Evolutionary conservation across 2,329 filamentous ascomycete species (phyloP).

Genomic region (Fusarium nematophilum): DNA sequence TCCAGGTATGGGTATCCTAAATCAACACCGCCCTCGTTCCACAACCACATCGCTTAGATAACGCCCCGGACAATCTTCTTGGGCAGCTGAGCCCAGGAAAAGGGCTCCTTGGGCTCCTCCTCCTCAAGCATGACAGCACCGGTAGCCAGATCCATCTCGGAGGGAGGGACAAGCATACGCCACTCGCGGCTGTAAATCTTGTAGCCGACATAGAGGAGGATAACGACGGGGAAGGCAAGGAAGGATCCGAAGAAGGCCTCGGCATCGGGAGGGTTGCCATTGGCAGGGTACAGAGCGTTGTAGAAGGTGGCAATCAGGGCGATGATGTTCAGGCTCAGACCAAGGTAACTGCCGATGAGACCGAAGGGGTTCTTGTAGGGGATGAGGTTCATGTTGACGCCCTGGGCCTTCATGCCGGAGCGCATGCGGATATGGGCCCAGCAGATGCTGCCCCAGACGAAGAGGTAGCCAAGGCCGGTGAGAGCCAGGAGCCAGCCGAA

Average conservation of each 20-base stretch:
- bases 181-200: conserved; percentile 78
- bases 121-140: conserved; percentile 81
- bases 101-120: conserved; percentile 81
- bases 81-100: conserved; percentile 67
- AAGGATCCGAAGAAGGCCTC: conserved; percentile 79
- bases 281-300: conserved; percentile 57
- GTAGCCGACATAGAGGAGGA: conserved; percentile 76
- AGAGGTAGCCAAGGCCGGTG: conserved; percentile 79
- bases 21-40: conserved; percentile 25
- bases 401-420: conserved; percentile 75
- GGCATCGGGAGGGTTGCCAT: conserved; percentile 75
- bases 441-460: conserved; percentile 88
- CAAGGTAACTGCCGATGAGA: conserved; percentile 83
- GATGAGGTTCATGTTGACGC: conserved; percentile 77
- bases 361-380: conserved; percentile 86
- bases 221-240: conserved; percentile 75
- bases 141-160: conserved; percentile 87
- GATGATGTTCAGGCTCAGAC: conserved; percentile 78
- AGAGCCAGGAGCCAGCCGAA: conserved; percentile 85
- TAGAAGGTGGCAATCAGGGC: conserved; percentile 91
- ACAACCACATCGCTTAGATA: conserved; percentile 29
- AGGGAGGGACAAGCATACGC: conserved; percentile 66
- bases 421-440: conserved; percentile 92
- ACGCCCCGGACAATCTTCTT: conserved; percentile 35
- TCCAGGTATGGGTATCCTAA: conserved; percentile 38